Conservation (phyloP, 305 asterid species). For the Andrographis paniculata region DNA sequence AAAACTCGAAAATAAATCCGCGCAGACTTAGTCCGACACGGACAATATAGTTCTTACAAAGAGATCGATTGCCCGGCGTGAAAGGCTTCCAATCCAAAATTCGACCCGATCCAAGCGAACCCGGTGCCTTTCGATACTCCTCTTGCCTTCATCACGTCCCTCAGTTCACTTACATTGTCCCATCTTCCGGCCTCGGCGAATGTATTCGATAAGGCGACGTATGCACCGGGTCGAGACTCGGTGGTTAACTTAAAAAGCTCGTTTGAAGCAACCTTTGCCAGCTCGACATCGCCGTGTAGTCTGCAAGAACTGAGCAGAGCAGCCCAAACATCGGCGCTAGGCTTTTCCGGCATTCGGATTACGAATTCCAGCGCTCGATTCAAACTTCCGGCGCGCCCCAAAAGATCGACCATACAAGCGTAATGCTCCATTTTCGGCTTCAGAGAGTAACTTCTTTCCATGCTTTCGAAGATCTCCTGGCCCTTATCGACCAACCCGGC, state of each 20-base stretch:
- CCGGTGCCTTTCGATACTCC: constrained; percentile 73
- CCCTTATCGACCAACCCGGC: constrained; percentile 72
- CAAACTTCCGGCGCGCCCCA: constrained; percentile 83
- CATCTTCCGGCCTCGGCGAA: constrained; percentile 90
- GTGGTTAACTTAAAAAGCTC: constrained; percentile 52
- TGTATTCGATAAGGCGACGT: constrained; percentile 66
- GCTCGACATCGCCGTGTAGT: constrained; percentile 78
- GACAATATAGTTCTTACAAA: no score
- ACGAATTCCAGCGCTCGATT: constrained; percentile 60
- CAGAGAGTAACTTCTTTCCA: constrained; percentile 47
- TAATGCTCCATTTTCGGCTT: constrained; percentile 86
- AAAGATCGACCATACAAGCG: constrained; percentile 77
- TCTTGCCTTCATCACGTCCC: constrained; percentile 76
- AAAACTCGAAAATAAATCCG: no score
- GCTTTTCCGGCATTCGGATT: constrained; percentile 53
- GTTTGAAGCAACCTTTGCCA: constrained; percentile 64
- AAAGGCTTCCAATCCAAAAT: constrained; percentile 56
- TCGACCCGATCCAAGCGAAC: constrained; percentile 73
- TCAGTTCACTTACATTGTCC: constrained; percentile 66
- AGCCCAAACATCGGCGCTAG: constrained; percentile 87
- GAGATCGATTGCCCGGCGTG: constrained; percentile 35
- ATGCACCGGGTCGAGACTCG: constrained; percentile 68
- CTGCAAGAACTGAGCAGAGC: constrained; percentile 79
- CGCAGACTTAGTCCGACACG: no score
- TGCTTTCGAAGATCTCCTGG: constrained; percentile 49